Base-by-base conservation (phyloP, 306 rosid genomes). In the Begonia peltatifolia region DNA sequence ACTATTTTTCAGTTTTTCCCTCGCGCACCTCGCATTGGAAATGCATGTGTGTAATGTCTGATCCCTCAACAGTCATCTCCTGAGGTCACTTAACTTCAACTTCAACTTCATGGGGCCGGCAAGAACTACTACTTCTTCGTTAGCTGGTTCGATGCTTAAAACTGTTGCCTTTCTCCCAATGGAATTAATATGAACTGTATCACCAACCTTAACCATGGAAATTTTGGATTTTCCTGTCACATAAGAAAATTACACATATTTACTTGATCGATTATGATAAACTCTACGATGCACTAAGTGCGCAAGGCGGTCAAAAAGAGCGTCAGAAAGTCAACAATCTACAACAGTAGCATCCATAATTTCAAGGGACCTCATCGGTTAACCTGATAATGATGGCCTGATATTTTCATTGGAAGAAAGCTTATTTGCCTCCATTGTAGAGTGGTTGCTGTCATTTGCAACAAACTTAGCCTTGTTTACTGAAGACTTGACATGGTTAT, bases 91-190 rank as follows among this genome's bases (percentile, higher is more conserved):
- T 58, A 81, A 47, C 73, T 79, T 86, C 59, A 86, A 54, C 76
- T 83, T 86, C 87, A 86, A 50, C 75, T 80, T 90, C 76, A 90
- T 73, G 74, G 49, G 73, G 69, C 95, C 99, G 18, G 84, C 82
- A 78, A 75, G 94, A 75, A 86, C 95, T 65, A 76, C 66, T 47
- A 86, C 54, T 69, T 90, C 94, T 54, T 79, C 87, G 68, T 73
- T 90, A 57, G 79, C 64, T 15, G 80, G 69, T 64, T 90, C 84
- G 52, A 81, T 84, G 67, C 60, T 70, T 61, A 85, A 53, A 69
- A 90, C 83, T 6, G 71, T 64, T 18, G 50, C 88, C 41, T 73
- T 70, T 78, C 61, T 83, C 50, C 99, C 87, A n/a, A 86, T 75
- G 58, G 94, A 83, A 65, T 82, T 60, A 54, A 83, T 79, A 60